Evolutionary conservation across 1,284 basidiomycete genomes (phyloP).

Genomic region (Gomphus sp.): DNA sequence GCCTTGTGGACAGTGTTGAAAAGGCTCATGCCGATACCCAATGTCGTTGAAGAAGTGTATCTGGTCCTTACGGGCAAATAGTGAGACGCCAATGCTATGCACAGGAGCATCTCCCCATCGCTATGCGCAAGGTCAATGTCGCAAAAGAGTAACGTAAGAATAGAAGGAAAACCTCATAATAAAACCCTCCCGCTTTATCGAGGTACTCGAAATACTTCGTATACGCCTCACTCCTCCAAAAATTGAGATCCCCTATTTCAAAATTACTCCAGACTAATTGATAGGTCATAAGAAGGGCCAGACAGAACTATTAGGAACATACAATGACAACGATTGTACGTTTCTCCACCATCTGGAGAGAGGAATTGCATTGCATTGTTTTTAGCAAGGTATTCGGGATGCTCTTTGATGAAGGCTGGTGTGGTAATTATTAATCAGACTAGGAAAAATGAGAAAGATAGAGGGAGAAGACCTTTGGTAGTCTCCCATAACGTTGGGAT

Average conservation of each 20-base stretch:
- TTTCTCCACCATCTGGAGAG: slow-evolving; percentile 70
- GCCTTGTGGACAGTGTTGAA: slow-evolving; percentile 69
- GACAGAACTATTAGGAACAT: slow-evolving; percentile 25
- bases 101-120: slow-evolving; percentile 91
- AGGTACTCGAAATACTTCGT: slow-evolving; percentile 79
- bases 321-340: slow-evolving; percentile 86
- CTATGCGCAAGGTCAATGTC: slow-evolving; percentile 20
- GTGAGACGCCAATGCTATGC: slow-evolving; percentile 77
- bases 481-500: slow-evolving; percentile 81
- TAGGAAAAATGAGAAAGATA: not conserved
- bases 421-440: not conserved
- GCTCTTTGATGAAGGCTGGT: slow-evolving; percentile 64
- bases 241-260: slow-evolving; percentile 77
- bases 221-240: slow-evolving; percentile 81
- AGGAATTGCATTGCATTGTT: slow-evolving; percentile 80
- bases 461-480: slow-evolving; percentile 45
- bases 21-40: slow-evolving; percentile 70
- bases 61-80: slow-evolving; percentile 75
- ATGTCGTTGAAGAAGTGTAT: slow-evolving; percentile 70
- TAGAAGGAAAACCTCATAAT: slow-evolving; percentile 58
- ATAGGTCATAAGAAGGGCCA: not conserved
- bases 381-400: slow-evolving; percentile 57
- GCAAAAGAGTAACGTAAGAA: not conserved
- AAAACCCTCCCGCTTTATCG: slow-evolving; percentile 84
- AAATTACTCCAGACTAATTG: slow-evolving; percentile 80